Base-by-base conservation (phyloP, 2,329 filamentous ascomycete species). In the Fusarium tupiense region DNA sequence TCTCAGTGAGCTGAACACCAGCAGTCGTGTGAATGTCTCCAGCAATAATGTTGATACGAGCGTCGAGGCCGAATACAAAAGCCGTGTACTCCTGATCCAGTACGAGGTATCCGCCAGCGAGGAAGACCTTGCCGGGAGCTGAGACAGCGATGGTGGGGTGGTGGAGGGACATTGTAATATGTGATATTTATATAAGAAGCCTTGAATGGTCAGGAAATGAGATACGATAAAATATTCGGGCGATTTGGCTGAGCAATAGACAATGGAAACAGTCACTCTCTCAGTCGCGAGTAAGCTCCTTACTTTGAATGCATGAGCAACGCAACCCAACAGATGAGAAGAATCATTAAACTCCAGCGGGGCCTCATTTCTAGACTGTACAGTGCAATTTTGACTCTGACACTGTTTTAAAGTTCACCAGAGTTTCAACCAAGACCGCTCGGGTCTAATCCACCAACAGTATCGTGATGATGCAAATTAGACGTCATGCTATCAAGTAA, bases 71-170 rank as follows among this genome's bases (percentile, higher is more conserved):
- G 79, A 92, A 88, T 70, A 94, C 88, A 62, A 94, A 84, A 35
- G 92, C 96, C 7, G 93, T 96, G 83, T 98, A 95, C 70, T 89
- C 87, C 70, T 94, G 91, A 85, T 98, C 96, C 52, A 99, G 91
- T 29, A 98, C 96, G 52, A 98, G 91, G 84, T 98, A 99, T 71
- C 96, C 96, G 73, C 96, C 96, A 8, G 96, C 94, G 61, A 98
- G 89, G 74, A 99, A 90, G 69, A 99, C 96, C 86, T 99, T 99
- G 77, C 96, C 96, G 24, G 96, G 96, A 29, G 96, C 96, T 72
- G 96, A 98, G 75, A 97, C 90, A 80, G 91, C 92, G 54, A 84
- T 78, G 56, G 85, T 84, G 71, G 82, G 81, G 78, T 82, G 80
- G 40, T 69, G 67, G 47, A 68, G 64, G 47, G 77, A 58, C 78